phyloP scores from a whole-genome alignment of 345 rosid species.

The Mallotus nudiflorus region DNA sequence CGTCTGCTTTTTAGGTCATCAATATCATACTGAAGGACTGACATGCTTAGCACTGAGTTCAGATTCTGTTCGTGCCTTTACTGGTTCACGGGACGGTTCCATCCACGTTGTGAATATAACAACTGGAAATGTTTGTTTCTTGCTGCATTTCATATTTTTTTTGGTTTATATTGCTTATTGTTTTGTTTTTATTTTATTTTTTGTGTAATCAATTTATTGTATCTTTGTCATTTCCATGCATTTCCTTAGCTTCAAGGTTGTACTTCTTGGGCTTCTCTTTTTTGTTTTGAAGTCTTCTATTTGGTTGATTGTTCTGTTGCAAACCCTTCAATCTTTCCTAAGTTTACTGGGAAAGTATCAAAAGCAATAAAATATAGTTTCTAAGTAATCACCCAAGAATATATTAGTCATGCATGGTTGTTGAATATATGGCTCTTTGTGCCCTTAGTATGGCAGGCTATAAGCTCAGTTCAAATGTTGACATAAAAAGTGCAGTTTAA shows the following conservation, averaged over 20 bases:
- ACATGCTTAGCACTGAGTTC: slow-evolving; percentile 76
- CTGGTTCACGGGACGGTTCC: slow-evolving; percentile 80
- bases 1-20: slow-evolving; percentile 59
- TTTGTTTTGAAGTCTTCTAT: not conserved
- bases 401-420: not conserved
- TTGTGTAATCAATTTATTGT: not conserved
- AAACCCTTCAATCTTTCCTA: not conserved
- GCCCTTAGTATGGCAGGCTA: not conserved
- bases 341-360: not conserved
- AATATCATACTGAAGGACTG: slow-evolving; percentile 76
- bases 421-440: not conserved
- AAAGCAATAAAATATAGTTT: not conserved
- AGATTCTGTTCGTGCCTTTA: slow-evolving; percentile 72
- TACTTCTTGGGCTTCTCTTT: not conserved
- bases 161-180: not conserved
- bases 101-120: slow-evolving; percentile 76
- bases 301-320: not conserved
- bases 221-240: not conserved
- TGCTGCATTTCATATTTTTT: not conserved
- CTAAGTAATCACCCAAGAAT: not conserved
- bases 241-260: not conserved
- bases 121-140: slow-evolving; percentile 69
- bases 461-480: not conserved
- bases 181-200: not conserved
- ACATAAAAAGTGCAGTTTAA: not conserved